Base-by-base conservation (phyloP, 2,329 filamentous ascomycete species). In the Venturia effusa region DNA sequence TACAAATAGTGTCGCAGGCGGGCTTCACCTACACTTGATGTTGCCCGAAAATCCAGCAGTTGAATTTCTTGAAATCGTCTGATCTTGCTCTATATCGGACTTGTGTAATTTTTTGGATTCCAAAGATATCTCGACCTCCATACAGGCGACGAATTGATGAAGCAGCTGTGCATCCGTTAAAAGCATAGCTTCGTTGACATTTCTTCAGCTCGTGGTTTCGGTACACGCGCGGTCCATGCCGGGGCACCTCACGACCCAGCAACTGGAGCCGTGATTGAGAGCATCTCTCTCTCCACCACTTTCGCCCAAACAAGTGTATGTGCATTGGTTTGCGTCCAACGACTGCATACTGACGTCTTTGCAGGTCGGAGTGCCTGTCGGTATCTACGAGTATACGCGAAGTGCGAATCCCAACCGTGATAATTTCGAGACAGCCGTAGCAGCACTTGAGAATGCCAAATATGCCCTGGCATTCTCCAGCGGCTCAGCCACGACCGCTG, bases 211-310 rank as follows among this genome's bases (percentile, higher is more conserved):
- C 87, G 91, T 75, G 82, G 85, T 67, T 97, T 99, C 77, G 94
- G 91, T 66, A 99, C 94, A 59, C 84, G 95, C 67, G 94, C 94
- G 64, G 94, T 99, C 24, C 94, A 99, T 77, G 92, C 93, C 67
- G 94, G 94, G 66, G 84, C 91, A 54, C 90, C 90, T 70, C 90
- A 95, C 75, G 94, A 99, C 78, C 89, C 93, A 59, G 80, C 84
- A 48, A 99, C 93, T 30, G 94, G 94, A 67, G 94, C 94, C 69
- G 94, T 99, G 71, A 99, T 99, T 74, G 91, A 94, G 77, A 80
- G 94, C 81, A 97, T 99, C 75, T 97, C 93, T 11, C 85, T 99
- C 30, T 96, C 92, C 30, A 97, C 94, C 19, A 99, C 94, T 6
- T 99, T 93, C 73, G 91, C 90, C n/a, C 94, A 99, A 79, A 87